Conservation (phyloP, 176 grass and related monocot genomes). For the Pharus latifolius region DNA sequence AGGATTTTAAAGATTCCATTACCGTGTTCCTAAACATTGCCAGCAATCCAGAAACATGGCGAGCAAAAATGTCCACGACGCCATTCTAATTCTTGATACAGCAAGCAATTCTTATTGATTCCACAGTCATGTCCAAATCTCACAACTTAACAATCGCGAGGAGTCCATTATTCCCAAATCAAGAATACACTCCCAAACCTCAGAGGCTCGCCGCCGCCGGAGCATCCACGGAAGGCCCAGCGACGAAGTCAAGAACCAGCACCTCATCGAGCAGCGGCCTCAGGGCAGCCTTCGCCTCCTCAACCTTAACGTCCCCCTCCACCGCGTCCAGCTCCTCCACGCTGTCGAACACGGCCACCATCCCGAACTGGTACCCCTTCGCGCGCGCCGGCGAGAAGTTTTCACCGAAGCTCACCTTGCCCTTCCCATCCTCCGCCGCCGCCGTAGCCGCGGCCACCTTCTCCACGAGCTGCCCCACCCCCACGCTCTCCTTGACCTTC, state of each 20-base stretch:
- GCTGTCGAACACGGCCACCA: slow-evolving; percentile 57
- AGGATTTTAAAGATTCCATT: too few relatives aligned
- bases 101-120: slow-evolving; percentile 4
- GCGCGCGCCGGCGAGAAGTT: slow-evolving; percentile 83
- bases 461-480: slow-evolving; percentile 24
- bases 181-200: not conserved
- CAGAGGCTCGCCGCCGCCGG: slow-evolving; percentile 41
- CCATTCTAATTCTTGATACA: not conserved
- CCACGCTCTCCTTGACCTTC: slow-evolving; percentile 47
- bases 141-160: not conserved
- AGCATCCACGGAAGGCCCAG: not conserved
- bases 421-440: slow-evolving; percentile 20
- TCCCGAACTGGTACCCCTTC: slow-evolving; percentile 74
- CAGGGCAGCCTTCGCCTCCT: slow-evolving; percentile 52
- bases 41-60: not conserved
- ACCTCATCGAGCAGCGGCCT: slow-evolving; percentile 60
- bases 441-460: slow-evolving; percentile 24
- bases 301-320: slow-evolving; percentile 46
- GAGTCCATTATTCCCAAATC: slow-evolving; percentile 1
- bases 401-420: slow-evolving; percentile 66
- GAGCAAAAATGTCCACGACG: not conserved
- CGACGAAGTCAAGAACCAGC: slow-evolving; percentile 68
- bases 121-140: not conserved
- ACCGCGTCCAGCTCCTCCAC: slow-evolving; percentile 62
- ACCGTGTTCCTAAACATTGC: too few relatives aligned